Base-by-base conservation (phyloP, 202 grass and related monocot genomes). In the Digitaria exilis region DNA sequence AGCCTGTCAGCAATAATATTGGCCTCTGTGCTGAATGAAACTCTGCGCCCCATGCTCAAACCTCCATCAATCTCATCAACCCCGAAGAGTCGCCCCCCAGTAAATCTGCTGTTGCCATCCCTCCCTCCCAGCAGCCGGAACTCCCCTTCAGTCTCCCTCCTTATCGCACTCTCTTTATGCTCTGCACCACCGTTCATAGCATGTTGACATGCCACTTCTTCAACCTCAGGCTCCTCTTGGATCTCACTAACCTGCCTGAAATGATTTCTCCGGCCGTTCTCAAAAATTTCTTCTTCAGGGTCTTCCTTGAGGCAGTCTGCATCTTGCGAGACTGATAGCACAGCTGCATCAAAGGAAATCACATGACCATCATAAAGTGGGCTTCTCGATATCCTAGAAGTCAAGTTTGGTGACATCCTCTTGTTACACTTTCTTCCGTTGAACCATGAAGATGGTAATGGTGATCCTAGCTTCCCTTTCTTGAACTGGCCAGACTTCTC, bases 131-230 rank as follows among this genome's bases (percentile, higher is more conserved):
- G 78, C 63, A 99, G 82, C 32, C 97, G 84, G 65, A 99, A 99
- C 56, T 99, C 97, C 44, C 97, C 93, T 88, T 99, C 97, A 76
- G 94, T 99, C 69, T 99, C 97, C 87, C 97, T 96, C 65, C 91
- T 96, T 87, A 99, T 99, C 0, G 97, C 93, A 63, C 97, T 99
- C 75, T 91, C 97, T 87, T 94, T 99, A 62, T 88, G 76, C 19
- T 87, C 97, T 26, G 34, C 65, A 26, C 9, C 42, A 58, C 85
- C 66, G 5, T 93, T 87, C 46, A 77, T 66, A 62, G 56, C 81
- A 88, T 34, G 86, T 66, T 71, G 87, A 79, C 80, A 85, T 83
- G 49, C 82, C 78, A 91, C 87, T 71, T 92, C 96, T 82, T 94
- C 90, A 12, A 86, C 87, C 75, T 84, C 90, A 0, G 82, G 78